Percentiles rank a stretch among this genome's conserved stretches.
Evolutionary conservation across 371 early-diverging fungal species (phyloP).

Genomic region (Antonospora locustae): DNA sequence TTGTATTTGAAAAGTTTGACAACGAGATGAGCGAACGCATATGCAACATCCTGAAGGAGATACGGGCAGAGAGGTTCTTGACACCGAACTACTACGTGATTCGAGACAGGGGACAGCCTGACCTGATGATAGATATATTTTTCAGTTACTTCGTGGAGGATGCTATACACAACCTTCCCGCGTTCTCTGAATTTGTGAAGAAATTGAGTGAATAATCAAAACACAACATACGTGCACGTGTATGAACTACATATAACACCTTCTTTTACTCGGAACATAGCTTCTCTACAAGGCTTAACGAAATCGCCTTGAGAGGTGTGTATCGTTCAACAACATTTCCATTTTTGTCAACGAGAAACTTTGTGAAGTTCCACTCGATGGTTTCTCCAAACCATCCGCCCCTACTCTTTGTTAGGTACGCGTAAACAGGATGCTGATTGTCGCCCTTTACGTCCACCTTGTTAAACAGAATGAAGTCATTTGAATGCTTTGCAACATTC

Average conservation of each 20-base stretch:
- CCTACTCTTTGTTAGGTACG: constrained; percentile 60
- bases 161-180: constrained; percentile 17
- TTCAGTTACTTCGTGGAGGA: constrained; percentile 47
- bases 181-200: constrained; percentile 2
- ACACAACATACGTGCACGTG: neutral
- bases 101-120: constrained; percentile 14
- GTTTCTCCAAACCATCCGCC: constrained; percentile 57
- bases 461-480: constrained; percentile 66
- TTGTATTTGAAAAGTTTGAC: constrained; percentile 19
- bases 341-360: constrained; percentile 62
- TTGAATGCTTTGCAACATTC: constrained; percentile 44
- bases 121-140: constrained; percentile 40
- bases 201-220: constrained; percentile 2
- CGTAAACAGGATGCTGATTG: constrained; percentile 61
- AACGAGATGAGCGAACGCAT: constrained; percentile 39
- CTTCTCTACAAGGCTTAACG: no score
- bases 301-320: constrained; percentile 44
- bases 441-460: constrained; percentile 71
- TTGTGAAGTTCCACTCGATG: constrained; percentile 56
- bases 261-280: no score
- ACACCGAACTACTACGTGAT: constrained; percentile 39
- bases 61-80: constrained; percentile 25
- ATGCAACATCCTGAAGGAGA: constrained; percentile 9
- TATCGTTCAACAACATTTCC: constrained; percentile 61
- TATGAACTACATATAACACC: neutral